phyloP scores from a whole-genome alignment of 1,139 yeast species.

The Yamadazyma kanchanaburiensis region DNA sequence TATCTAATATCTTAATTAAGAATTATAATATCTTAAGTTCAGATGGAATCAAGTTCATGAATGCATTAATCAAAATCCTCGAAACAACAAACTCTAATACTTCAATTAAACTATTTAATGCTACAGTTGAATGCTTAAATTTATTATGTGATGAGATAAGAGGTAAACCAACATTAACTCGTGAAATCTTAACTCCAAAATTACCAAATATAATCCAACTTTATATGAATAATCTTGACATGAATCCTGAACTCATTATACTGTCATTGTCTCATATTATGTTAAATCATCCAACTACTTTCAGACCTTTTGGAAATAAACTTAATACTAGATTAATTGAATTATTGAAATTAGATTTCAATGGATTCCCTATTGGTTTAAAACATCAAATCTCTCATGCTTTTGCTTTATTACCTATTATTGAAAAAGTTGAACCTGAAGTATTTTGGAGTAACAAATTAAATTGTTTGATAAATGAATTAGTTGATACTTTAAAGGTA shows the following conservation, averaged over 20 bases:
- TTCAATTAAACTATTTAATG: conserved; percentile 41
- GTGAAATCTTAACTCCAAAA: conserved; percentile 83
- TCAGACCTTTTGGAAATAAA: conserved; percentile 72
- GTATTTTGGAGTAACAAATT: conserved; percentile 46
- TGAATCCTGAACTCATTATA: conserved; percentile 39
- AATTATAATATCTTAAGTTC: conserved; percentile 54
- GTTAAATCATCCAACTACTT: conserved; percentile 68
- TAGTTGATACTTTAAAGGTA: conserved; percentile 48
- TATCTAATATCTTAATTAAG: conserved; percentile 46
- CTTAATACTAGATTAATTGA: conserved; percentile 45
- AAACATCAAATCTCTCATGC: conserved; percentile 44
- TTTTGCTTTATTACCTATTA: conserved; percentile 56
- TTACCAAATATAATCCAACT: conserved; percentile 59
- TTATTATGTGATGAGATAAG: conserved; percentile 54
- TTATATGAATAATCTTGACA: conserved; percentile 44
- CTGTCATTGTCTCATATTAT: conserved; percentile 50
- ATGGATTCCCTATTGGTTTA: conserved; percentile 32
- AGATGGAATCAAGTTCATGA: conserved; percentile 60
- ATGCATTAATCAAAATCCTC: conserved; percentile 51
- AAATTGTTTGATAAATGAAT: conserved; percentile 38
- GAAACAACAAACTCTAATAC: conserved; percentile 47
- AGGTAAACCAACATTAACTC: conserved; percentile 79
- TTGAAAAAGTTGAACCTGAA: conserved; percentile 51
- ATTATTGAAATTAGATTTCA: conserved; percentile 28
- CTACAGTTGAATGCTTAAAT: conserved; percentile 48